phyloP scores from a whole-genome alignment of 257 asterid species.

The Solanum sejunctum region DNA sequence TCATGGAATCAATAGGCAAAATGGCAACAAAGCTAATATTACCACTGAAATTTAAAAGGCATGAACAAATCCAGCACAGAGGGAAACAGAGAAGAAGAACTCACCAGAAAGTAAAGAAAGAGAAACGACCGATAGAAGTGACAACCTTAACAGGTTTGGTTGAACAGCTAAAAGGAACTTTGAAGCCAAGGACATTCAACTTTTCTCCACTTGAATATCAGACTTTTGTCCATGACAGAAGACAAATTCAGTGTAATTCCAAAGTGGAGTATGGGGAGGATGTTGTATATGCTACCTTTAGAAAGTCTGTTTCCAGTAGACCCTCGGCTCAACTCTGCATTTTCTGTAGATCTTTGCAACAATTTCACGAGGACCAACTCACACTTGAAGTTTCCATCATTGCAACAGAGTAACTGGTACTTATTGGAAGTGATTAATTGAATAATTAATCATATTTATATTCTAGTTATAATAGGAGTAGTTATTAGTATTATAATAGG shows the following conservation, averaged over 20 bases:
- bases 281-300: too few relatives aligned
- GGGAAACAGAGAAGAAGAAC: too few relatives aligned
- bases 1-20: too few relatives aligned
- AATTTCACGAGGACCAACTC: background rate
- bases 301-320: background rate
- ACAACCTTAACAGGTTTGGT: background rate
- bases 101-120: too few relatives aligned
- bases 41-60: too few relatives aligned
- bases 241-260: background rate
- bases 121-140: background rate
- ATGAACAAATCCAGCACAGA: too few relatives aligned
- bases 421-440: too few relatives aligned
- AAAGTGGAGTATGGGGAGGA: background rate
- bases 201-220: background rate
- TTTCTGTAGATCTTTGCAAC: background rate
- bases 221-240: background rate
- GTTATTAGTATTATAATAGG: too few relatives aligned
- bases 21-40: too few relatives aligned
- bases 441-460: too few relatives aligned
- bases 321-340: background rate
- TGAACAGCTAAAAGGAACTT: constrained; percentile 45
- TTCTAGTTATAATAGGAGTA: too few relatives aligned
- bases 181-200: constrained; percentile 13
- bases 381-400: background rate
- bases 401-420: background rate